Conservation (phyloP, 2,329 filamentous ascomycete genomes). For the Drechslerella dactyloides region DNA sequence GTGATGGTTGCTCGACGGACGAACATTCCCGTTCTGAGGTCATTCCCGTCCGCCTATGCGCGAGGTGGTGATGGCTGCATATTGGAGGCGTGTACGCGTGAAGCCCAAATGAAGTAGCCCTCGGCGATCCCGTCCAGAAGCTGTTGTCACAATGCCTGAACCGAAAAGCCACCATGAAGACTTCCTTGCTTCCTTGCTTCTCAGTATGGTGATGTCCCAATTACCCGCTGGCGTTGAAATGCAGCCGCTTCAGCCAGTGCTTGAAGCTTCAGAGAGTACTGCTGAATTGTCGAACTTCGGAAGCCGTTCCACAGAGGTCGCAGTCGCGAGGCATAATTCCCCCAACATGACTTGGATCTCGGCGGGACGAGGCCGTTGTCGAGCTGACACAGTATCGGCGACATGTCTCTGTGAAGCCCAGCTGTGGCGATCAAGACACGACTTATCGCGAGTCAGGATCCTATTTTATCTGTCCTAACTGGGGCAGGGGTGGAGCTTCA, state of each 20-base stretch:
- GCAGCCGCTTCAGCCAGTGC: constrained; percentile 16
- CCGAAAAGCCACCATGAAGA: constrained; percentile 6
- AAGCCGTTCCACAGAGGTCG: constrained; percentile 16
- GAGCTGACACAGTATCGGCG: constrained; percentile 18
- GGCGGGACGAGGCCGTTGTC: constrained; percentile 11
- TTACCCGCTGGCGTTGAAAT: not conserved
- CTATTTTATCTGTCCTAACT: not conserved
- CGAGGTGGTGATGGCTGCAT: constrained; percentile 12
- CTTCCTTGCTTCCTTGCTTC: not conserved
- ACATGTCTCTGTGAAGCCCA: constrained; percentile 23
- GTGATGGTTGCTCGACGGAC: constrained; percentile 19
- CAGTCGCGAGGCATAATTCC: constrained; percentile 48
- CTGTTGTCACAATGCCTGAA: constrained; percentile 34
- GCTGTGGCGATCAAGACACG: not conserved
- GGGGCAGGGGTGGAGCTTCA: not conserved
- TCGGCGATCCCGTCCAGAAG: constrained; percentile 45
- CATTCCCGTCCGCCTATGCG: constrained; percentile 46
- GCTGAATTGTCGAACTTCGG: constrained; percentile 24
- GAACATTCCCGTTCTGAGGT: constrained; percentile 45
- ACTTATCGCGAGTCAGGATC: not conserved
- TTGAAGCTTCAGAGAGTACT: constrained; percentile 25
- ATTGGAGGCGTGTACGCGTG: not conserved
- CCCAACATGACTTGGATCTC: not conserved
- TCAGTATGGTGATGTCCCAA: not conserved
- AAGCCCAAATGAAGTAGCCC: constrained; percentile 14